Percentiles rank a stretch among this genome's conserved stretches.
These are phyloP conservation scores for Aquilaria sinensis DNA, from an alignment of 345 rosid genomes.

Conservation along the genomic window DNA sequence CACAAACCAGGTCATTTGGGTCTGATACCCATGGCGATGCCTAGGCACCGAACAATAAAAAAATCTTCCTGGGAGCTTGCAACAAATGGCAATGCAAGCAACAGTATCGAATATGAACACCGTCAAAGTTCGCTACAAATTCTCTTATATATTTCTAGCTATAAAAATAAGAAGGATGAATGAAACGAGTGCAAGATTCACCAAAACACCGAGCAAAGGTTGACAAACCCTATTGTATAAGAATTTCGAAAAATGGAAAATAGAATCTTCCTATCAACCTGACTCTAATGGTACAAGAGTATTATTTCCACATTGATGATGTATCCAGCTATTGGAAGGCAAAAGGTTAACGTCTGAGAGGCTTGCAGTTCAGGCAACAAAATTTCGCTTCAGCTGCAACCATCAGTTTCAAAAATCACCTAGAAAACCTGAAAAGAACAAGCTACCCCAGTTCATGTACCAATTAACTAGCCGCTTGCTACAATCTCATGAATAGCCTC, in stretches of 20 bases:
- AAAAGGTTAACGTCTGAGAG: background rate
- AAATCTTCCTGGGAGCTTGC: no score
- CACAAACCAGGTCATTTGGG: no score
- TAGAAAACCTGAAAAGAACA: background rate
- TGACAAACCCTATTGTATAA: conserved; percentile 12
- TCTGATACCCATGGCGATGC: no score
- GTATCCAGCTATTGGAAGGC: background rate
- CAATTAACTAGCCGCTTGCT: conserved; percentile 51
- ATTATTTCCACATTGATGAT: conserved; percentile 11
- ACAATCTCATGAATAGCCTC: conserved; percentile 90
- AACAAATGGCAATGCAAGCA: no score
- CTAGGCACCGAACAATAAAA: no score
- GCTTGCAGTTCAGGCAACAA: conserved; percentile 11
- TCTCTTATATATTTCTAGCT: no score
- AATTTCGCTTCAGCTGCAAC: conserved; percentile 11
- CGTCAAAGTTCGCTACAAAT: no score
- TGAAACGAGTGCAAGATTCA: no score
- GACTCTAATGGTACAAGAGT: conserved; percentile 24
- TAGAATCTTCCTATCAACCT: conserved; percentile 8
- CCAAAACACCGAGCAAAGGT: conserved; percentile 10
- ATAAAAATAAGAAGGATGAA: no score
- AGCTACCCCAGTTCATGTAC: background rate
- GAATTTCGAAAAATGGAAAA: background rate
- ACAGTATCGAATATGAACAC: no score
- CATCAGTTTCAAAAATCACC: conserved; percentile 12